Evolutionary conservation across 306 rosid species (phyloP), one percentile per base, ranked within the genome.

Genomic region (Sesbania bispinosa): DNA sequence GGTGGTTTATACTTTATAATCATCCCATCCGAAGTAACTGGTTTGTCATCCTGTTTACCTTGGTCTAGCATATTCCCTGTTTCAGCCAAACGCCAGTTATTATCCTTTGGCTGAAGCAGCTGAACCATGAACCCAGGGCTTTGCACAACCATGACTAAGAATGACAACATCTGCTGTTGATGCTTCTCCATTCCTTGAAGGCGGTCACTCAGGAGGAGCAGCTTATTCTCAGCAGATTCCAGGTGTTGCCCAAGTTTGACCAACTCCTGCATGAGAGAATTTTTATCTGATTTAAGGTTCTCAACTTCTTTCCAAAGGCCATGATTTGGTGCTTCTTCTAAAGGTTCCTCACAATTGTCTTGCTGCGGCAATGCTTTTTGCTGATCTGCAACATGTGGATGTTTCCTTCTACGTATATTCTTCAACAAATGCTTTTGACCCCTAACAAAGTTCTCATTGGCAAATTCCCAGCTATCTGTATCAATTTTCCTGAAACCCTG

Each of bases 401-500:
- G 83, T 68, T 89, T 95, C 80, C 96, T 88, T 80, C 99, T 78
- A 8, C 29, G 43, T 67, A 95, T 95, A 65, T 82, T 91, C 83
- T 85, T 88, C 79, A 95, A 54, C 78, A 91, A 74, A 71, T 86
- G 88, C 73, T 85, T 91, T 75, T 95, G 92, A 69, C 82, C 93
- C 75, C 85, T 87, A 11, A 89, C 27, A 55, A 95, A 95, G 51
- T 89, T 86, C 7, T 95, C 93, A 59, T 79, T 89, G 27, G 96
- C 91, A 78, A 91, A 95, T 62, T 89, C 92, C 97, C 95, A 95
- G 80, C 79, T 66, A 77, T 95, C 97, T 7, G 92, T 52, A 81
- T 95, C 96, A 63, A 77, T 71, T 82, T 95, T 95, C 86, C 96
- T 78, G 72, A 94, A 94, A n/a, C 99, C 99, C 99, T 95, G 85